Evolutionary conservation across 2,329 filamentous ascomycete species (phyloP), one percentile per base, ranked within the genome.

Genomic region (Hysterium pulicare): DNA sequence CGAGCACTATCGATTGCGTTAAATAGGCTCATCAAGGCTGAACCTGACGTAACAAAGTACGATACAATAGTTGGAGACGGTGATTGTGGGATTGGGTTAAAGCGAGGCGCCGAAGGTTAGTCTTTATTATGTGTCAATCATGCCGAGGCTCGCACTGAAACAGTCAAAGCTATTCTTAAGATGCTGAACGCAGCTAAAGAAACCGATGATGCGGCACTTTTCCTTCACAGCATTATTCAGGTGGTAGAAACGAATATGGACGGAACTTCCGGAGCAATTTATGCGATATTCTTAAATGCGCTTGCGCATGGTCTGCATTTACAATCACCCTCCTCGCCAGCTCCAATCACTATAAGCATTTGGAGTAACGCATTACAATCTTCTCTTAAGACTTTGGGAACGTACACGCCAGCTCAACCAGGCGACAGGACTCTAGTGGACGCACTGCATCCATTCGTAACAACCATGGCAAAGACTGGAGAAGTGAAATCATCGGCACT

Each of bases 361-460:
- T 86, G 82, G 82, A 76, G 83, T 3, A 71, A 76, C 23, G 90
- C 90, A 1, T 73, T 96, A 11, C 74, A 82, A 49, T 76, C 82
- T 53, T 87, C 88, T 40, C 80, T 85, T 33, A 49, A 63, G 33
- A 47, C 62, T 22, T 72, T 98, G 44, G 79, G 76, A 26, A 86
- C 77, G 59, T 97, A 97, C 67, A 98, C 93, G 2, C 90, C 91
- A 1, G 93, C 93, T 1, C 82, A 84, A 40, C 85, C 86, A 0
- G 93, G 93, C 21, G 93, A 98, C 64, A 79, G 93, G 38, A 98
- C 93, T 0, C 72, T 97, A 26, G 79, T 97, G 24, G 93, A 98
- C 68, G 90, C 91, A 1, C 73, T 98, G 38, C 80, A 87, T 48
- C 93, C 93, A 2, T 98, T 97, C 62, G 83, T 94, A 39, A 79